Percentiles rank a stretch among this genome's conserved stretches.
phyloP scores from a whole-genome alignment of 108 stramenopile species.

The Cyclotella sp. region DNA sequence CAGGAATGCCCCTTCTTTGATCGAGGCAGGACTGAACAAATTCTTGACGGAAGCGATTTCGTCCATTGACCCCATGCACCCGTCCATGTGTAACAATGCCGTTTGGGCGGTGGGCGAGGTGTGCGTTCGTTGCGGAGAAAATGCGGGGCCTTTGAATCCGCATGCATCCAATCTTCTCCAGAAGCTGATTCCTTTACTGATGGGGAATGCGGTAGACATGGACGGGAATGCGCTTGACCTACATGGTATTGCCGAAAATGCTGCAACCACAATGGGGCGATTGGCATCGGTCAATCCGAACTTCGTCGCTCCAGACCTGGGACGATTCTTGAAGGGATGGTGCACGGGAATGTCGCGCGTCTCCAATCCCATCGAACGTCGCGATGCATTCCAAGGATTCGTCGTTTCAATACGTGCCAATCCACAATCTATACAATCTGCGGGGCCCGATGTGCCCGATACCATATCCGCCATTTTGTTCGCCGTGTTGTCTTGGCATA shows the following conservation, averaged over 20 bases:
- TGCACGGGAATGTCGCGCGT: conserved; percentile 76
- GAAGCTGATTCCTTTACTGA: conserved; percentile 76
- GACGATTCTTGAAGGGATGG: conserved; percentile 85
- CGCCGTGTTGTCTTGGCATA: conserved; percentile 79
- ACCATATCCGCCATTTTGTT: conserved; percentile 71
- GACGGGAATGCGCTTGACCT: conserved; percentile 46
- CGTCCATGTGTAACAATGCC: conserved; percentile 89
- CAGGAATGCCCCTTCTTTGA: conserved; percentile 72
- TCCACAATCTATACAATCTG: conserved; percentile 71
- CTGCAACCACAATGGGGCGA: conserved; percentile 87
- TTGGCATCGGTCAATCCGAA: conserved; percentile 80
- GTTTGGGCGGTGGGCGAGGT: conserved; percentile 95
- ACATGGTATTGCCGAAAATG: conserved; percentile 88
- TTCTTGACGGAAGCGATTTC: conserved; percentile 65
- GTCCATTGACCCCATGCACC: conserved; percentile 65
- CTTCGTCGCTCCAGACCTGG: conserved; percentile 85
- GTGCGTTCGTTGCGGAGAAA: conserved; percentile 76
- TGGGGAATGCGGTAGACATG: conserved; percentile 63
- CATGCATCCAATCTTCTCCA: conserved; percentile 68
- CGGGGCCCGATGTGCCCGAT: conserved; percentile 51
- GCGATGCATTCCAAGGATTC: conserved; percentile 84
- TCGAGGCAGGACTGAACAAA: conserved; percentile 75
- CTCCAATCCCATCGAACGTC: conserved; percentile 65
- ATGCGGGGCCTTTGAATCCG: conserved; percentile 68
- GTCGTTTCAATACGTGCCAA: conserved; percentile 70